Base-by-base conservation (phyloP, 768 basidiomycete genomes). In the Psilocybe sp. region DNA sequence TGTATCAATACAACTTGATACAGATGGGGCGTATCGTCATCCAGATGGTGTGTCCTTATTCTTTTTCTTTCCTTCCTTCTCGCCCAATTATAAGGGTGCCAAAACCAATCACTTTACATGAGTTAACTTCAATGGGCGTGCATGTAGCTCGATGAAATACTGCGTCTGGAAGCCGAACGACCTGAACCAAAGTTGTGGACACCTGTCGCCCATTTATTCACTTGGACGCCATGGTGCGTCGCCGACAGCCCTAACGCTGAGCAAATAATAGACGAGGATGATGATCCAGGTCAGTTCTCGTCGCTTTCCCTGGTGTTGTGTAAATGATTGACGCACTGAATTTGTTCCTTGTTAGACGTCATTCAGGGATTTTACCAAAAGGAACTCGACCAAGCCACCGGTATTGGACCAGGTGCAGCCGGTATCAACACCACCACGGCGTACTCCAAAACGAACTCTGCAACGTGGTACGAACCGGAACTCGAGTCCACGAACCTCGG, bases 1-100 rank as follows among this genome's bases (percentile, higher is more conserved):
- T 87, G 20, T 89, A 87, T 61, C 85, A 91, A 48, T 79, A 77
- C 55, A 78, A 78, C 54, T 59, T 77, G 28, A 67, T 74, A 18
- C 73, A 72, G 44, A 66, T 75, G 31, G 59, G 72, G 1, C 59
- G 47, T 3, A 66, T 72, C 40, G 49, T 76, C 0, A 49, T 72
- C 10, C 70, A 73, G 41, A 75, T 76, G 73, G 77, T 77, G 46
- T 38, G 69, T 57, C 14, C 6, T 23, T 16, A 28, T 35, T 31
- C 38, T 35, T 31, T 33, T 14, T 34, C 9, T 34, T 39, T 28
- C 23, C 23, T 28, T 28, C 7, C 7, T 28, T 28, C 3, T 28
- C 34, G 9, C 1, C 23, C 39, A 47, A 43, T 34, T n/a, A n/a
- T n/a, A n/a, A n/a, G n/a, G n/a, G n/a, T n/a, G n/a, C n/a, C n/a